Base-by-base conservation (phyloP, 257 asterid genomes). In the Marsdenia floribunda region DNA sequence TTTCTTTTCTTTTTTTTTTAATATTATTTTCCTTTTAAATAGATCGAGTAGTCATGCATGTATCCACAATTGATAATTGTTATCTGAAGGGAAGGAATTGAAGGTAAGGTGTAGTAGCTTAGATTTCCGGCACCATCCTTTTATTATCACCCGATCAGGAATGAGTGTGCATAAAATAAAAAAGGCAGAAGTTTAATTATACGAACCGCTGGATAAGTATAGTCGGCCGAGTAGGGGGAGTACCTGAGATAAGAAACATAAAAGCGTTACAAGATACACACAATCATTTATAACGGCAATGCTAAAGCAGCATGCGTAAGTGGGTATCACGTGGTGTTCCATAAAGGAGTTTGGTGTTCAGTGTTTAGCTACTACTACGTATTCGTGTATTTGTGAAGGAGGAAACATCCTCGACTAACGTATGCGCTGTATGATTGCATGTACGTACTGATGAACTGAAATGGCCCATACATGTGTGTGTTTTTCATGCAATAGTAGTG, bases 201-300 rank as follows among this genome's bases (percentile, higher is more conserved):
- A 84, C 95, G 79, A 79, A 94, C 98, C 96, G 97, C 83, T 70
- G 97, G 97, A 78, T 86, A 87, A 21, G 89, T 73, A 76, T 86
- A 89, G 75, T 89, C 96, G 29, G 87, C 84, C 40, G 96, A 87
- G 89, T 86, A 92, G 22, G 97, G 88, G 73, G 97, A 88, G 89
- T 88, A 94, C 97, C 98, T 94, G 95, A 73, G 26, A 61, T 59
- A 73, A 61, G 19, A 53, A 71, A n/a, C 21, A 22, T 63, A 75
- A 74, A 50, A 26, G 9, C 16, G 40, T 26, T 29, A 7, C 49
- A 42, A 50, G 19, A 24, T 15, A 6, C 19, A 29, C 16, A 8
- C 8, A 18, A 71, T 44, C 61, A 53, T 53, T 44, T 10, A 52
- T 9, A 26, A 33, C 1, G 64, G 46, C 8, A 24, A 46, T 24